Conservation (phyloP, 345 rosid genomes). For the Melaleuca quinquenervia region DNA sequence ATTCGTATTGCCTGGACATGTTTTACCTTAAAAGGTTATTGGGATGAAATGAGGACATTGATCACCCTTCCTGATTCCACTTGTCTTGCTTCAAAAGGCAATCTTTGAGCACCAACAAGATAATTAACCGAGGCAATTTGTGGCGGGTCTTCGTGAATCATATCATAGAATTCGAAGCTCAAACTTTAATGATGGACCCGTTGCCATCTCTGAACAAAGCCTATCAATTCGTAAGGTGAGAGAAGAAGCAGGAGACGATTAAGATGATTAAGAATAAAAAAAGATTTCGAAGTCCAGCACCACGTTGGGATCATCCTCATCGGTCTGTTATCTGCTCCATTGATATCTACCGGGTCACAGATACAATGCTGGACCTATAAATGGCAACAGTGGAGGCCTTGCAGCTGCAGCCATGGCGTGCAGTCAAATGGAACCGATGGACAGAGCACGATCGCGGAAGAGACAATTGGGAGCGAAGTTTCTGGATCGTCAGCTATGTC, state of each 20-base stretch:
- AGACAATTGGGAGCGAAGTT: neutral
- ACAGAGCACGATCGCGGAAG: neutral
- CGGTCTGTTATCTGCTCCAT: neutral
- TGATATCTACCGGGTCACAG: neutral
- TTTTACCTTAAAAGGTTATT: too few relatives aligned
- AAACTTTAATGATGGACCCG: neutral
- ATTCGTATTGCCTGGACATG: neutral
- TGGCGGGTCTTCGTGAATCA: neutral
- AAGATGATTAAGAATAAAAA: neutral
- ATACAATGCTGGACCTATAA: neutral
- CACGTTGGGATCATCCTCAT: neutral
- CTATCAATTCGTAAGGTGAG: neutral
- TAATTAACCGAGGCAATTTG: neutral
- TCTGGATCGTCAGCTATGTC: neutral
- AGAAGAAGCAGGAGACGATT: neutral
- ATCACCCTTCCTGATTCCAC: neutral
- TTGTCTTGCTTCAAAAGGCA: neutral
- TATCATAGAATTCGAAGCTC: neutral
- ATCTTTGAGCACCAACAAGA: neutral
- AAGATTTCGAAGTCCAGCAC: neutral
- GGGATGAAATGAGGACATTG: neutral
- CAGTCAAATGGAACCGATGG: neutral
- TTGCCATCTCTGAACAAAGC: neutral
- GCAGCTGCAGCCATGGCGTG: neutral
- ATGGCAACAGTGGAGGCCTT: neutral